Evolutionary conservation across 352 stramenopile genomes (phyloP).

Genomic region (Globisporangium spiculum): DNA sequence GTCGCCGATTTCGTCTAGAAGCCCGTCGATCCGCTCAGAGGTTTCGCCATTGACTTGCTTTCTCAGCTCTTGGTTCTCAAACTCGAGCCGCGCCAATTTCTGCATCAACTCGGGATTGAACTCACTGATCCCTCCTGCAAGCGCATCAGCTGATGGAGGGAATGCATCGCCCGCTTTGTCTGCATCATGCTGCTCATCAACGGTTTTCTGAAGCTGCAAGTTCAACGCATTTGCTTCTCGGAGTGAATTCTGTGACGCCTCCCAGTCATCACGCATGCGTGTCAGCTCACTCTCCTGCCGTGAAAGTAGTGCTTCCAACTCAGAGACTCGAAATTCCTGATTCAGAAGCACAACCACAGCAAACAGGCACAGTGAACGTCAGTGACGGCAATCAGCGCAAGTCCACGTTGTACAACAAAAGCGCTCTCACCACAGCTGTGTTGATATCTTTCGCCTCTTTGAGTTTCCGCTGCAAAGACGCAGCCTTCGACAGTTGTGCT

Average conservation of each 20-base stretch:
- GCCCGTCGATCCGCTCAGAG: conserved; percentile 43
- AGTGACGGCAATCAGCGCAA: no score
- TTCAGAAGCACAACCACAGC: not conserved
- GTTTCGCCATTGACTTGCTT: conserved; percentile 53
- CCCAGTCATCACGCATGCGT: conserved; percentile 26
- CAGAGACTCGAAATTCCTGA: conserved; percentile 63
- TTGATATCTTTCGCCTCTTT: conserved; percentile 64
- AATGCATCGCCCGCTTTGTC: not conserved
- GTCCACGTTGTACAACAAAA: no score
- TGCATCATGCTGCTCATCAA: conserved; percentile 21
- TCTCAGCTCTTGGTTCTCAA: conserved; percentile 53
- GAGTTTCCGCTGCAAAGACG: conserved; percentile 57
- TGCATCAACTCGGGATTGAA: conserved; percentile 70
- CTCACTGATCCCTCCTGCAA: conserved; percentile 44
- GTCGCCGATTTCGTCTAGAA: conserved; percentile 60
- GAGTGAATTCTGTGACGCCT: conserved; percentile 30
- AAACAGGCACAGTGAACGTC: not conserved
- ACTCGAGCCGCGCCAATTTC: conserved; percentile 51
- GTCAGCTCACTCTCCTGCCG: conserved; percentile 32
- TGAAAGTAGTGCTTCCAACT: conserved; percentile 42
- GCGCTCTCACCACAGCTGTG: conserved; percentile 46
- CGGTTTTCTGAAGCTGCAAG: conserved; percentile 48
- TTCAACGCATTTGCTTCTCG: conserved; percentile 39
- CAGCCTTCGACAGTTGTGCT: conserved; percentile 39
- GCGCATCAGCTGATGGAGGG: conserved; percentile 3